Evolutionary conservation across 345 rosid genomes (phyloP), one percentile per base, ranked within the genome.

Genomic region (Alliaria petiolata): DNA sequence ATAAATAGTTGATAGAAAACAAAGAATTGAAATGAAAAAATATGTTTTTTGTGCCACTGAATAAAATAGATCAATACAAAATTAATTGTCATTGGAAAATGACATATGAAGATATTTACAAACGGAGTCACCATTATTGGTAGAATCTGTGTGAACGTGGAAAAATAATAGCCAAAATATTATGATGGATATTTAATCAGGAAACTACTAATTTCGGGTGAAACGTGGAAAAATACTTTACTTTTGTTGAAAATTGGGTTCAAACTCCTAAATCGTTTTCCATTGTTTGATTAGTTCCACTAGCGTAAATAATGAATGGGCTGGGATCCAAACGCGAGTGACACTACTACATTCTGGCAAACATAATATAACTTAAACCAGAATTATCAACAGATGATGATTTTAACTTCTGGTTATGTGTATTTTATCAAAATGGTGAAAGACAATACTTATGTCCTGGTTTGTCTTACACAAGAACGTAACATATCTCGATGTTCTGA

Each of bases 81-180:
- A 16, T 1, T 13, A 3, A 46, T 39, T 56, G 65, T 11, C 43
- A 31, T 15, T 17, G 36, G 77, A 73, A 65, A 66, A 57, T 65
- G 67, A 65, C 66, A 57, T 55, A 31, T 55, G 65, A 56, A 36
- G 65, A 73, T 51, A 52, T 31, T 50, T 17, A 51, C 38, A 36
- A 45, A 56, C 46, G 46, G 59, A 65, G 31, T 12, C 66, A 19
- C 71, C 52, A 47, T 73, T 73, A 73, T 56, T 65, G 77, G n/a
- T 63, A 44, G 46, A 11, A 7, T 53, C 4, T 62, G 15, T 72
- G 50, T 72, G 65, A 45, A 72, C 58, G 42, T 65, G 71, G 76
- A n/a, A 36, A 72, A 55, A 52, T 45, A 53, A 7, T 26, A n/a
- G 20, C 31, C n/a, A 47, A 33, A 71, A 44, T 43, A n/a, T 34